Evolutionary conservation across 2,329 filamentous ascomycete species (phyloP).

Genomic region (Penicillium sp.): DNA sequence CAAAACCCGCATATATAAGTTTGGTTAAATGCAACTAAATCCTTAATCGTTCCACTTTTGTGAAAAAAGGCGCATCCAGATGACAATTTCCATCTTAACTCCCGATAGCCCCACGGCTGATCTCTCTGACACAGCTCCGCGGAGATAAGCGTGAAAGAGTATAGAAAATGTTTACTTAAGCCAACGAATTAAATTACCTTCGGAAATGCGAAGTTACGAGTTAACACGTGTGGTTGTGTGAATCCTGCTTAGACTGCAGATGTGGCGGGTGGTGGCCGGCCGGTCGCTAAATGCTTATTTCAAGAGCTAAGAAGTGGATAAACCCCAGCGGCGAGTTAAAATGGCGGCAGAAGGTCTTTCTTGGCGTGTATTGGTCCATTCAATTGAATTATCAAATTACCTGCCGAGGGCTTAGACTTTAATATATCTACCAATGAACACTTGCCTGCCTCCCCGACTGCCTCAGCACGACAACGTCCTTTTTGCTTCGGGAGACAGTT

Average conservation of each 20-base stretch:
- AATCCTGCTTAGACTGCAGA: background rate
- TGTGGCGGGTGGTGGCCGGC: background rate
- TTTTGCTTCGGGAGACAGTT: no score
- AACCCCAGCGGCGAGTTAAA: background rate
- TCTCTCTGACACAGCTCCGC: background rate
- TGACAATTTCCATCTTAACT: constrained; percentile 1
- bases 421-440: no score
- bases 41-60: background rate
- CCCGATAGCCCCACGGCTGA: background rate
- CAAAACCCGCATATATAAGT: background rate
- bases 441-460: no score
- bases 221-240: background rate
- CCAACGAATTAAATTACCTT: background rate
- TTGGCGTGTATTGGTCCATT: no score
- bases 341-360: background rate
- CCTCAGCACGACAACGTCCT: no score
- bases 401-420: no score
- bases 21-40: background rate
- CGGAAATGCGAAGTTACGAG: background rate
- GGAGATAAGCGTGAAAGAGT: background rate
- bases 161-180: background rate
- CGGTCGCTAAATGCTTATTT: constrained; percentile 1
- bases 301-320: background rate
- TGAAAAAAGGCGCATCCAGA: background rate
- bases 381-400: no score